Evolutionary conservation across 2,329 filamentous ascomycete species (phyloP).

Genomic region (Paecilomyces sp.): DNA sequence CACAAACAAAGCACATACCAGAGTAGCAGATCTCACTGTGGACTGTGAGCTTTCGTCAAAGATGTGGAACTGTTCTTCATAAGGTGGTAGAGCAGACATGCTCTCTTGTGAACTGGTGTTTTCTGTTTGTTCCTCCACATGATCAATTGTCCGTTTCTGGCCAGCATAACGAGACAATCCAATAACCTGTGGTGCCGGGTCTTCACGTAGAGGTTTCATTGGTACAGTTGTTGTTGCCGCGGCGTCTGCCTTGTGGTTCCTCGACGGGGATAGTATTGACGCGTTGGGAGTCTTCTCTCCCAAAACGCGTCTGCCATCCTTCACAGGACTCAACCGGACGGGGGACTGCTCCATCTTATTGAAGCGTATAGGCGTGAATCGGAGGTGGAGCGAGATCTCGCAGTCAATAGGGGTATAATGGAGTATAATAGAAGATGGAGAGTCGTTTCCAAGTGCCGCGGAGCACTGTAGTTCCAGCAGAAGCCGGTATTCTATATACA

Average conservation of each 20-base stretch:
- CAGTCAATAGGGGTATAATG: background rate
- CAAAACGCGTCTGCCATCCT: slow-evolving; percentile 32
- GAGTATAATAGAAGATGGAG: slow-evolving; percentile 1
- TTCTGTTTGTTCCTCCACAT: slow-evolving; percentile 25
- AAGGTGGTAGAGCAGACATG: slow-evolving; percentile 4
- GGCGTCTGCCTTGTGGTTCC: slow-evolving; percentile 10
- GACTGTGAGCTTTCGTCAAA: slow-evolving; percentile 12
- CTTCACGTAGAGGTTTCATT: slow-evolving; percentile 13
- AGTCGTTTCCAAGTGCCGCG: background rate
- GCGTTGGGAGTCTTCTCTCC: slow-evolving; percentile 36
- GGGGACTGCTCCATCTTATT: slow-evolving; percentile 14
- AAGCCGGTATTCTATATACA: background rate
- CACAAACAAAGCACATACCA: slow-evolving; percentile 9
- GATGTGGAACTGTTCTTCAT: slow-evolving; percentile 13
- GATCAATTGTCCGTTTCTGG: slow-evolving; percentile 34
- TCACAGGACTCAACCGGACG: slow-evolving; percentile 23
- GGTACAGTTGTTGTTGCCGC: slow-evolving; percentile 19
- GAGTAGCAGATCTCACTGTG: slow-evolving; percentile 7
- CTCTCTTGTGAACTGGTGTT: slow-evolving; percentile 11
- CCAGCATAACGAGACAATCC: slow-evolving; percentile 29
- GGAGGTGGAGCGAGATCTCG: background rate
- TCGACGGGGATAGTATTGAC: slow-evolving; percentile 26
- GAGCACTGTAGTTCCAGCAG: background rate
- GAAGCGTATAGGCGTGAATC: background rate
- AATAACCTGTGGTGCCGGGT: slow-evolving; percentile 19